These are phyloP conservation scores for Geosmithia morbida DNA, from an alignment of 2,329 filamentous ascomycete species.

Conservation along the genomic window DNA sequence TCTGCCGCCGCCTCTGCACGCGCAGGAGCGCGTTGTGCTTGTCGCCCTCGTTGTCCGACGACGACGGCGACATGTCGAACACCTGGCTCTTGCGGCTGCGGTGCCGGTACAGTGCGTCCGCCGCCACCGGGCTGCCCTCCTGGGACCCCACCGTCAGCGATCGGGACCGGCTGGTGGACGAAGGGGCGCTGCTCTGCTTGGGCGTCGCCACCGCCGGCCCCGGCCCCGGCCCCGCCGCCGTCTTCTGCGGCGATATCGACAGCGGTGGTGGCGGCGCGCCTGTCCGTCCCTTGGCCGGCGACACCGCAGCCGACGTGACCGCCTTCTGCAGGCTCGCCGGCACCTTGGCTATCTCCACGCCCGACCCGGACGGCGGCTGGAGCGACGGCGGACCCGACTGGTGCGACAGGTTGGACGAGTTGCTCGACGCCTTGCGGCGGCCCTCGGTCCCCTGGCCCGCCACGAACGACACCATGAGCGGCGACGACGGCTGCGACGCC, in stretches of 20 bases:
- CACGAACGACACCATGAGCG: constrained; percentile 91
- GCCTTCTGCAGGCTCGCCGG: constrained; percentile 46
- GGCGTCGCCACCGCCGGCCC: constrained; percentile 30
- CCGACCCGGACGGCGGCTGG: constrained; percentile 39
- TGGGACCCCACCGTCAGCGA: constrained; percentile 92
- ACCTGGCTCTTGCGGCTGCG: constrained; percentile 88
- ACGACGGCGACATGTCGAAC: constrained; percentile 92
- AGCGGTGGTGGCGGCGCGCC: constrained; percentile 31
- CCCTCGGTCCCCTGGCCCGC: constrained; percentile 65
- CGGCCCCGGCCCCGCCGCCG: constrained; percentile 8
- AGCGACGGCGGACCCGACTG: constrained; percentile 45
- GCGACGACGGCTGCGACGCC: constrained; percentile 52
- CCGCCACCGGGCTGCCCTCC: constrained; percentile 64
- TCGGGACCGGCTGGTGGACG: constrained; percentile 56
- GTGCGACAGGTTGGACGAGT: constrained; percentile 70
- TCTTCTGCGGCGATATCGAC: constrained; percentile 49
- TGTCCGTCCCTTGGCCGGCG: constrained; percentile 32
- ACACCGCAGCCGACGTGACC: constrained; percentile 36
- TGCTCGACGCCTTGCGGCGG: constrained; percentile 83
- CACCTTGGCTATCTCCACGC: constrained; percentile 57
- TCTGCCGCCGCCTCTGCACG: constrained; percentile 87
- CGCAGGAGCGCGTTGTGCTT: constrained; percentile 77
- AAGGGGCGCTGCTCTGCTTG: constrained; percentile 43
- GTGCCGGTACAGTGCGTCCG: constrained; percentile 59
- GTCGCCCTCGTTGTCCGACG: constrained; percentile 91